Evolutionary conservation across 1,284 basidiomycete species (phyloP).

Genomic region (Amylostereum areolatum): DNA sequence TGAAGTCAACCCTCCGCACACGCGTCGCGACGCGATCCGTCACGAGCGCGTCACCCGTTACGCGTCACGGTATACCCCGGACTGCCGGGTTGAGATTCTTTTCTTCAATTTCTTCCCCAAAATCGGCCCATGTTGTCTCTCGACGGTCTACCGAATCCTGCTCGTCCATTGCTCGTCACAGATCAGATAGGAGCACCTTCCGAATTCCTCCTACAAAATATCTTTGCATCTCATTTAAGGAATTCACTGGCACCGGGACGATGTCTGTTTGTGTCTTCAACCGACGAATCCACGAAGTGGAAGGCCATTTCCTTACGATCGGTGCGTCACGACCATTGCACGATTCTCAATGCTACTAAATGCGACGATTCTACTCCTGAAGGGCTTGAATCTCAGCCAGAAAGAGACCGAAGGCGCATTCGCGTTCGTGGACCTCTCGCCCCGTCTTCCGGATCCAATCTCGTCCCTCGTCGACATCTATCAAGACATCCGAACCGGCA

Average conservation of each 20-base stretch:
- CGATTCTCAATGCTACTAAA: background rate
- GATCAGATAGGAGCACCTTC: conserved; percentile 63
- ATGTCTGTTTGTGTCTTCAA: conserved; percentile 50
- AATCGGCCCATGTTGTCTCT: conserved; percentile 32
- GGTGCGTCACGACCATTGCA: conserved; percentile 29
- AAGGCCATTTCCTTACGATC: conserved; percentile 55
- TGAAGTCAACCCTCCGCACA: too few relatives aligned
- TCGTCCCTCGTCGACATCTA: conserved; percentile 20
- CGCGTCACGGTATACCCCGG: too few relatives aligned
- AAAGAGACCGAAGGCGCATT: conserved; percentile 37
- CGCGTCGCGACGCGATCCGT: too few relatives aligned
- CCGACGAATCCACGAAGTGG: conserved; percentile 52
- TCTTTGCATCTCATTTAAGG: conserved; percentile 47
- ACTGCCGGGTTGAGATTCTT: too few relatives aligned
- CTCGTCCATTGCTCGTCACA: conserved; percentile 51
- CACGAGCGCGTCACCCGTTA: too few relatives aligned
- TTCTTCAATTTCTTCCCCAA: too few relatives aligned
- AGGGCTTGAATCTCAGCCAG: conserved; percentile 52
- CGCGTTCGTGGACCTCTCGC: conserved; percentile 44
- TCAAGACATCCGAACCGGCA: conserved; percentile 22
- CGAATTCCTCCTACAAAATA: conserved; percentile 57
- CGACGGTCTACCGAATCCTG: conserved; percentile 36
- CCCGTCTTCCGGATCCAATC: conserved; percentile 15
- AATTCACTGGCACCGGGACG: conserved; percentile 24
- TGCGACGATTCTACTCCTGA: conserved; percentile 1